Percentiles rank a stretch among this genome's conserved stretches.
Evolutionary conservation across 331 rosid genomes (phyloP).

Genomic region (Acacia pycnantha): DNA sequence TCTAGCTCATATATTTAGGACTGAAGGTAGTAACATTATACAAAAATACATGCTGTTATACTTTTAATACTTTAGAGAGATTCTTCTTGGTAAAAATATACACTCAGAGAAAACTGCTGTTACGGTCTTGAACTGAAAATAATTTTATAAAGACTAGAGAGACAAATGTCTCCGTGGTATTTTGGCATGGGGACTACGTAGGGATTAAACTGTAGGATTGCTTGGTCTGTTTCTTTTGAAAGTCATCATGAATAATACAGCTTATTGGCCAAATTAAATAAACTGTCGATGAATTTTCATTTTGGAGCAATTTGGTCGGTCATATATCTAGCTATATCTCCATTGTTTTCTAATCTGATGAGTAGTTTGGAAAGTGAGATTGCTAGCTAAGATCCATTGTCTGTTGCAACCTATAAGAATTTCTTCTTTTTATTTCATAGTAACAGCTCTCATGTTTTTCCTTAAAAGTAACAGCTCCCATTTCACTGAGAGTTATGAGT

Average conservation of each 20-base stretch:
- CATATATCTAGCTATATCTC: no score
- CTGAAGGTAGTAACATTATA: no score
- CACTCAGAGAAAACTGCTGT: background rate
- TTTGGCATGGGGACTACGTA: background rate
- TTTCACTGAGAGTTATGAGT: background rate
- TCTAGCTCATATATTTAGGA: no score
- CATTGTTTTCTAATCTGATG: background rate
- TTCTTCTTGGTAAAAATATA: background rate
- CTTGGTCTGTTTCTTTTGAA: background rate
- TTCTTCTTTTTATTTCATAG: background rate
- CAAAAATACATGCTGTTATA: no score
- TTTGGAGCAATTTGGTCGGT: background rate
- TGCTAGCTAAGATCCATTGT: background rate
- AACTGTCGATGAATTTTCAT: background rate
- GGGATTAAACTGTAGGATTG: background rate
- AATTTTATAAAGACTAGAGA: background rate
- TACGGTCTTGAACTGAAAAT: background rate
- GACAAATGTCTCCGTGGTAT: background rate
- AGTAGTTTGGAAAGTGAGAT: background rate
- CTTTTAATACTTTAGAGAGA: no score
- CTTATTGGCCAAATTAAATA: background rate
- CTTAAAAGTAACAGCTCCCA: background rate
- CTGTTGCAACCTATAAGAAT: background rate
- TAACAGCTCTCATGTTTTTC: background rate
- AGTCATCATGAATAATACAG: background rate